Base-by-base conservation (phyloP, 371 early-diverging fungal genomes). In the Sporodiniella umbellata region DNA sequence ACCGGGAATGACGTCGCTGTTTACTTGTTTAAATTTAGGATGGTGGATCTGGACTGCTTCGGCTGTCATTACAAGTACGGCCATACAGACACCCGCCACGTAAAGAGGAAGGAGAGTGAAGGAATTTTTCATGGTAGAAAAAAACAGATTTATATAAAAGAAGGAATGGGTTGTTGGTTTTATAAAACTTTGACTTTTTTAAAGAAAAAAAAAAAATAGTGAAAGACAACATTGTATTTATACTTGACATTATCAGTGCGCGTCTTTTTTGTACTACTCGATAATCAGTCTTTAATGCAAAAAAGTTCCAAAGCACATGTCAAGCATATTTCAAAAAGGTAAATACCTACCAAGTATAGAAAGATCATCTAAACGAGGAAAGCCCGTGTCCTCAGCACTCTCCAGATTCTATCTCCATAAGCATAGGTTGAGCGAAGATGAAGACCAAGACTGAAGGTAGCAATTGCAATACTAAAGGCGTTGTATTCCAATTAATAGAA, bases 11-110 rank as follows among this genome's bases (percentile, higher is more conserved):
- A 53, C 46, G 14, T 52, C 18, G 15, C 28, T 14, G 23, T 43
- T 33, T 17, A 40, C 22, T 24, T 52, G 30, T 24, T 51, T 51
- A 48, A 53, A 60, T 33, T 68, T 67, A 33, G 62, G 60, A 39
- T 64, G 60, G 1, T 50, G 24, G 17, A 60, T 52, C 2, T 60
- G 60, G 8, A 58, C 45, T 6, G 62, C 60, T 4, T 56, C 51
- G 15, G 56, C 44, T 8, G 59, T 43, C 46, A 64, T 25, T 15
- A 60, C 46, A 44, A 60, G 31, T 21, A 68, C 44, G 23, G 58
- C 51, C 30, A 65, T 48, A 46, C 65, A 60, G 40, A 60, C 56
- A 53, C 60, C 65, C 14, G 65, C 65, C 31, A 61, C 58, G 33
- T 57, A 58, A 24, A 65, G 42, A 10, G 68, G 58, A 21, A 54